phyloP scores from a whole-genome alignment of 805 yeast genomes.

The Lachancea waltii region DNA sequence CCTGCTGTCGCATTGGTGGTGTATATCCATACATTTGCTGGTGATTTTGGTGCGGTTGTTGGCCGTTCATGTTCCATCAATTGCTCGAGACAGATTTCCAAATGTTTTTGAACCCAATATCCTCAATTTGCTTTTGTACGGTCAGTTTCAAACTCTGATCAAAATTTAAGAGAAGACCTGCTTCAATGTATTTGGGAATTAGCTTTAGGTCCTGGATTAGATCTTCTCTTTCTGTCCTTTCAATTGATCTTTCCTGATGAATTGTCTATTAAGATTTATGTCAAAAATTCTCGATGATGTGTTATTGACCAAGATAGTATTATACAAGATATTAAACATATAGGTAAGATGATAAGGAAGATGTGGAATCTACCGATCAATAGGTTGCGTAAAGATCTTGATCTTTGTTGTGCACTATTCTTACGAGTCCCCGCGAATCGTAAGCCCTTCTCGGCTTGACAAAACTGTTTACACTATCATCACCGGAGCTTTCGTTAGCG shows the following conservation, averaged over 20 bases:
- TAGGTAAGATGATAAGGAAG: too few species aligned
- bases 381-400: slow-evolving; percentile 18
- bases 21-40: slow-evolving; percentile 8
- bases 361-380: too few species aligned
- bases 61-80: slow-evolving; percentile 2
- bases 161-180: too few species aligned
- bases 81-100: background rate
- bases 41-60: slow-evolving; percentile 5
- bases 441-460: slow-evolving; percentile 30
- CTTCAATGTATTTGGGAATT: too few species aligned
- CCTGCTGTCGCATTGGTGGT: slow-evolving; percentile 3
- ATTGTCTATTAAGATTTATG: too few species aligned
- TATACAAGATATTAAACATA: background rate
- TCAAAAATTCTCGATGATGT: too few species aligned
- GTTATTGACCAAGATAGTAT: background rate
- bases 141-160: too few species aligned
- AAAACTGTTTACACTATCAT: slow-evolving; percentile 13
- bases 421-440: slow-evolving; percentile 21
- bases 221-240: too few species aligned
- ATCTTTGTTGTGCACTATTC: slow-evolving; percentile 16
- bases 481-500: slow-evolving; percentile 12
- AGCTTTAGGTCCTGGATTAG: too few species aligned
- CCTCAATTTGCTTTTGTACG: too few species aligned
- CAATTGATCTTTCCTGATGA: too few species aligned
- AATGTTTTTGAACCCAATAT: background rate